Conservation (phyloP, 2,329 filamentous ascomycete species). For the Pseudogymnoascus sp. region DNA sequence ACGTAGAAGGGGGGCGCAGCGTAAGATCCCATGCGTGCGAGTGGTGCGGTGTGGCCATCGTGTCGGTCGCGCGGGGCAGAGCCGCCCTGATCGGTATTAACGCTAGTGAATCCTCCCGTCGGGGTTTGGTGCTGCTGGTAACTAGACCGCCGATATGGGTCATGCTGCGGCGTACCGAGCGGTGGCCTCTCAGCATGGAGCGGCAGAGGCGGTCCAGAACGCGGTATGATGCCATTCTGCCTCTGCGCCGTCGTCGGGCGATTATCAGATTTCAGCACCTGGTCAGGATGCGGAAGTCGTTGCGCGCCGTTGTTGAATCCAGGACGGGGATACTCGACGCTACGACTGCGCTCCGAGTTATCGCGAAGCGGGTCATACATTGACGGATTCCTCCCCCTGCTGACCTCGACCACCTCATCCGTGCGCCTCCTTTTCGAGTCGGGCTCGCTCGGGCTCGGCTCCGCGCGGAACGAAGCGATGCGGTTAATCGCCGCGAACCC, state of each 20-base stretch:
- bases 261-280: neutral
- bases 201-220: neutral
- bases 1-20: neutral
- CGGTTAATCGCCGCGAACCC: neutral
- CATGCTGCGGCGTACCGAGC: neutral
- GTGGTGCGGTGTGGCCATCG: neutral
- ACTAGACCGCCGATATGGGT: neutral
- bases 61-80: neutral
- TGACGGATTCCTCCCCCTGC: neutral
- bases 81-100: neutral
- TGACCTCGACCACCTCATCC: neutral
- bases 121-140: neutral
- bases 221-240: neutral
- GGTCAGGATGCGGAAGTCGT: neutral
- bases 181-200: neutral
- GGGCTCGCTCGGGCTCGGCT: neutral
- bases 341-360: neutral
- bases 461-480: neutral
- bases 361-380: neutral
- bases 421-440: neutral
- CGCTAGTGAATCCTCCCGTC: neutral
- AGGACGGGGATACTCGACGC: neutral
- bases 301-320: neutral
- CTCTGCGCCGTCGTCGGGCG: neutral
- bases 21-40: neutral